Percentiles rank a stretch among this genome's conserved stretches.
Evolutionary conservation across 1,284 basidiomycete species (phyloP).

Genomic region (Moesziomyces sp.): DNA sequence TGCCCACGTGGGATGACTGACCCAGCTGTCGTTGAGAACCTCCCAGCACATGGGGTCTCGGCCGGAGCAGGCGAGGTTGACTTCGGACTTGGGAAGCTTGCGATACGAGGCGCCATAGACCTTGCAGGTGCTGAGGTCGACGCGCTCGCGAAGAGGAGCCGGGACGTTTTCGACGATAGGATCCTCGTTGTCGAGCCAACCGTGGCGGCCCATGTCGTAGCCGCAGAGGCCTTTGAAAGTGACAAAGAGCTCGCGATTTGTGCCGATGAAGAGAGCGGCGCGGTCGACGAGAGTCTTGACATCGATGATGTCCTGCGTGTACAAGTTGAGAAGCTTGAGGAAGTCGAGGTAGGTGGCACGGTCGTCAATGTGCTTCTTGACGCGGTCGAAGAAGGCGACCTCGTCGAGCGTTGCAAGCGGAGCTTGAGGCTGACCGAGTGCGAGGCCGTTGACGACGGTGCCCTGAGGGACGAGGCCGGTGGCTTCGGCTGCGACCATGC

Average conservation of each 20-base stretch:
- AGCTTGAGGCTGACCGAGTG: constrained; percentile 60
- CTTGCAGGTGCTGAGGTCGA: constrained; percentile 67
- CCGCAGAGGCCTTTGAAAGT: constrained; percentile 90
- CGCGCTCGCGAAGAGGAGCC: constrained; percentile 63
- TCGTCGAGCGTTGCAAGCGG: constrained; percentile 80
- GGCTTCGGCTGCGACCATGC: constrained; percentile 51
- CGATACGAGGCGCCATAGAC: constrained; percentile 89
- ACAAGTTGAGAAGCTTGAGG: constrained; percentile 92
- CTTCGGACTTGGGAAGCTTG: constrained; percentile 85
- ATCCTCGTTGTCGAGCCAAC: constrained; percentile 70
- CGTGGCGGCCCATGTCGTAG: constrained; percentile 77
- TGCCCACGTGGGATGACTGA: constrained; percentile 96
- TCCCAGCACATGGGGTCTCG: constrained; percentile 95
- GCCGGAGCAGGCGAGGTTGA: constrained; percentile 88
- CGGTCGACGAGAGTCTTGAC: constrained; percentile 84
- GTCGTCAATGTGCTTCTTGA: constrained; percentile 84
- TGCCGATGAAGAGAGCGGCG: constrained; percentile 83
- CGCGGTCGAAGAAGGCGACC: constrained; percentile 91
- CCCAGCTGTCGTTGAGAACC: constrained; percentile 78
- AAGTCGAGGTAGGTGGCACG: constrained; percentile 94
- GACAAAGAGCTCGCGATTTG: constrained; percentile 80
- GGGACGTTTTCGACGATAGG: constrained; percentile 69
- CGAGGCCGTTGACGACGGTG: constrained; percentile 45
- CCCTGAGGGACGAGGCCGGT: constrained; percentile 50
- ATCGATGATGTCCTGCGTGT: constrained; percentile 91